Evolutionary conservation across 352 stramenopile genomes (phyloP), one percentile per base, ranked within the genome.

Genomic region (Phytophthora pistaciae): DNA sequence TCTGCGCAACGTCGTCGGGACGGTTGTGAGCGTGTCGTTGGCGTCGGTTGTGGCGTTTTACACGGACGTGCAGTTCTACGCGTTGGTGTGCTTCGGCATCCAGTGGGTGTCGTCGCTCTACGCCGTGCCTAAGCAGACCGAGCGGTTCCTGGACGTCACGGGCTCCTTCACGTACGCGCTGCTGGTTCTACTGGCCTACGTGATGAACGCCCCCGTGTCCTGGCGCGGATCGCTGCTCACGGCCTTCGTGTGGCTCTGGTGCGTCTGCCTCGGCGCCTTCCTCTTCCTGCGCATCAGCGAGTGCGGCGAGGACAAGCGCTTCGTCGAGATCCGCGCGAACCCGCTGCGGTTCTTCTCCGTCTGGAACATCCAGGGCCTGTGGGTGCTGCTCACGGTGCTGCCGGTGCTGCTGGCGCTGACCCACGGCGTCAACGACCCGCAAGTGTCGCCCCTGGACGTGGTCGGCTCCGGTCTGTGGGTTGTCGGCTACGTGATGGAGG

Each of bases 91-190:
- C 21, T 72, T 94, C 64, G 80, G 75, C 10, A 68, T 92, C 36
- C 87, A 93, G 48, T 92, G 85, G 85, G 44, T 90, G 42, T 82
- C 78, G 5, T 78, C 79, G 20, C 42, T 93, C 36, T 85, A 93
- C 70, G 84, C 83, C 11, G 74, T 95, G 31, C 85, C 88, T 20
- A 82, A 83, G 42, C 74, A 94, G 40, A 81, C 87, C 60, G 91
- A 97, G 69, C 88, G 75, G n/a, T 93, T 90, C 66, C 95, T 94
- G 64, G 91, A 97, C 64, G 70, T 96, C 55, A 95, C 88, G 18
- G 91, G 91, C 50, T 87, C 88, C 16, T 56, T 79, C 31, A 96
- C 91, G 20, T 94, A 91, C 66, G 84, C 83, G 29, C 60, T 68
- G 2, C 74, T 96, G 27, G 86, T 84, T 29, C 63, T 90, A 20